Conservation (phyloP, 2,329 filamentous ascomycete genomes). For the Botrytis squamosa region DNA sequence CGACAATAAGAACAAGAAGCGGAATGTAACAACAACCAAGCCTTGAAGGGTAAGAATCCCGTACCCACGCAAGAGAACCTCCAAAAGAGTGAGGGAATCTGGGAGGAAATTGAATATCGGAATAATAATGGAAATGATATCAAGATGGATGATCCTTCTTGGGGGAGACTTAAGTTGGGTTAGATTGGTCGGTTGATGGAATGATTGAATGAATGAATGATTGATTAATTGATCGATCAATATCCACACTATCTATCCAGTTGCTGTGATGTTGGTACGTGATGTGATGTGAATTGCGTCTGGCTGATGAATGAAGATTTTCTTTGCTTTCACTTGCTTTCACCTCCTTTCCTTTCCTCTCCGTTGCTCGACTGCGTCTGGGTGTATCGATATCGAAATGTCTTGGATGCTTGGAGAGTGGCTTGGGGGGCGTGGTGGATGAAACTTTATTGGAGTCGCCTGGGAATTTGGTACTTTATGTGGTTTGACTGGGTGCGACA, state of each 20-base stretch:
- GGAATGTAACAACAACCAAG: background rate
- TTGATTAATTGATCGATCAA: background rate
- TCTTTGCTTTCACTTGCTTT: background rate
- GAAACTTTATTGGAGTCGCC: background rate
- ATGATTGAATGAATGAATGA: background rate
- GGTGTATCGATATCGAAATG: background rate
- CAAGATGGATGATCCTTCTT: background rate
- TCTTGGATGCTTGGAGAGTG: background rate
- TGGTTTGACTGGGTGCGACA: background rate
- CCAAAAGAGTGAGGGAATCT: background rate
- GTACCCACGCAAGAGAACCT: background rate
- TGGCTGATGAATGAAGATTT: conserved; percentile 6
- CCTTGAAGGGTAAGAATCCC: background rate
- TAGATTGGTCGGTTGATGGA: background rate
- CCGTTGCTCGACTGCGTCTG: background rate
- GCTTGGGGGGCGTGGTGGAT: background rate
- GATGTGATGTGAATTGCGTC: background rate
- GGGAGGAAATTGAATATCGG: background rate
- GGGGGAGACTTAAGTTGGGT: background rate
- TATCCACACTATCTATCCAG: background rate
- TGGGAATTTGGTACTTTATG: background rate
- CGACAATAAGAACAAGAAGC: conserved; percentile 7
- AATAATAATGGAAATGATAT: background rate
- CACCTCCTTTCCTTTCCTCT: background rate
- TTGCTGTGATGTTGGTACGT: background rate